Evolutionary conservation across 23 red algal species (phyloP), one percentile per base, ranked within the genome.

Genomic region (Rhodosorus marinus): DNA sequence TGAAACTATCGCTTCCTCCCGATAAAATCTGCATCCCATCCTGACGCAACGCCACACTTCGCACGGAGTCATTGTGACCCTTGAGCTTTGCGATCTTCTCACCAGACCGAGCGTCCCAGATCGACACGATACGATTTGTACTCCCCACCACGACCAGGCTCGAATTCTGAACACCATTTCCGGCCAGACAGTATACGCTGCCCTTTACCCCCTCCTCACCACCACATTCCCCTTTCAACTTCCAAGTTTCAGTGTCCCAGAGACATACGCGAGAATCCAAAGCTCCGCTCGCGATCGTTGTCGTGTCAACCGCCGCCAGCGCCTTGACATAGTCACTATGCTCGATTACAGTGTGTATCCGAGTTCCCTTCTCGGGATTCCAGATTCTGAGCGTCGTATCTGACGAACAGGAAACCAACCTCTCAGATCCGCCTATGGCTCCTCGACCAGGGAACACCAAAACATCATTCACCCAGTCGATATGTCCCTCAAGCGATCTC

Each of bases 311-410:
- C 11, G 47, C 29, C 21, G 76, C 74, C 17, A 94, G 63, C 2
- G 75, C 87, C 49, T 77, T 81, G 49, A 94, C 87, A 58, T 94
- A 94, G 51, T 94, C 87, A 26, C 65, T 81, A 61, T 94, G 87
- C 29, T 77, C 69, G 35, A 53, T 59, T 17, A 94, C 62, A 5
- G 87, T 94, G 20, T 69, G 54, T 30, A 81, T 35, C 52, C 55
- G 66, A 8, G 48, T 33, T 0, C 41, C 54, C 19, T 57, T 31
- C 24, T 66, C 61, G n/a, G 62, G 49, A 52, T 72, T 53, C 87
- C 87, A 94, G 2, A 94, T 79, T 33, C 84, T 94, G 32, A 94
- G 43, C 11, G 76, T 94, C 9, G 76, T 74, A 47, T 94, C 87
- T 4, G 76, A 83, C 0, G 87, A 83, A 30, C 67, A 75, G 0